Conservation (phyloP, 306 rosid species). For the Cercis canadensis region DNA sequence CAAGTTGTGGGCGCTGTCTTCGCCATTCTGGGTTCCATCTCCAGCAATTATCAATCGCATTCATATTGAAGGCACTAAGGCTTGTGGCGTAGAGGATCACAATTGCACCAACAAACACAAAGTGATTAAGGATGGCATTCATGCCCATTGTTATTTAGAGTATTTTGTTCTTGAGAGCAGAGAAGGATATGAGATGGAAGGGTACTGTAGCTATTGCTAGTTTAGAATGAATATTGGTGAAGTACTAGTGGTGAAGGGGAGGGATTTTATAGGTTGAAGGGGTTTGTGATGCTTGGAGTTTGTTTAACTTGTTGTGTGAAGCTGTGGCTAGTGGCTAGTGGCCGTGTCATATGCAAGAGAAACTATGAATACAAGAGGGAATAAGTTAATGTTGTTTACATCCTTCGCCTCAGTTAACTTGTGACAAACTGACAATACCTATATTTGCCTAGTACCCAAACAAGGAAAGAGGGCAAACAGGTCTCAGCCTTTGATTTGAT, state of each 20-base stretch:
- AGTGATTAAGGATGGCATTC: neutral
- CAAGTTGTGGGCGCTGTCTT: conserved; percentile 29
- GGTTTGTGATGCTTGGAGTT: neutral
- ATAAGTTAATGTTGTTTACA: neutral
- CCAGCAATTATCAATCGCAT: conserved; percentile 48
- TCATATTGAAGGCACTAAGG: conserved; percentile 28
- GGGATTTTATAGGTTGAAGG: conserved; percentile 20
- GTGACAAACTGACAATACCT: no score
- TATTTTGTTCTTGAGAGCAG: no score
- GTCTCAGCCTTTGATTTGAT: no score
- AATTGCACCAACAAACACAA: conserved; percentile 19
- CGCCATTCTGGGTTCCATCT: conserved; percentile 41
- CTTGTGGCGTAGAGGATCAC: neutral
- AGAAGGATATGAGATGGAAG: neutral
- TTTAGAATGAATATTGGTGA: neutral
- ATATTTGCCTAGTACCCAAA: no score
- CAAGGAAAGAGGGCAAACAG: no score
- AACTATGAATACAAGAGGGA: conserved; percentile 6
- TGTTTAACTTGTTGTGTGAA: conserved; percentile 37
- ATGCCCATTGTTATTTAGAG: conserved; percentile 3
- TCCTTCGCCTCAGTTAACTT: neutral
- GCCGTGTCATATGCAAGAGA: neutral
- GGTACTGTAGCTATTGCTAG: neutral
- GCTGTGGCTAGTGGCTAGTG: neutral
- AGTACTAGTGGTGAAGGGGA: neutral